These are phyloP conservation scores for Hypoxylon perforatum DNA, from an alignment of 495 filamentous ascomycete genomes.

Conservation along the genomic window DNA sequence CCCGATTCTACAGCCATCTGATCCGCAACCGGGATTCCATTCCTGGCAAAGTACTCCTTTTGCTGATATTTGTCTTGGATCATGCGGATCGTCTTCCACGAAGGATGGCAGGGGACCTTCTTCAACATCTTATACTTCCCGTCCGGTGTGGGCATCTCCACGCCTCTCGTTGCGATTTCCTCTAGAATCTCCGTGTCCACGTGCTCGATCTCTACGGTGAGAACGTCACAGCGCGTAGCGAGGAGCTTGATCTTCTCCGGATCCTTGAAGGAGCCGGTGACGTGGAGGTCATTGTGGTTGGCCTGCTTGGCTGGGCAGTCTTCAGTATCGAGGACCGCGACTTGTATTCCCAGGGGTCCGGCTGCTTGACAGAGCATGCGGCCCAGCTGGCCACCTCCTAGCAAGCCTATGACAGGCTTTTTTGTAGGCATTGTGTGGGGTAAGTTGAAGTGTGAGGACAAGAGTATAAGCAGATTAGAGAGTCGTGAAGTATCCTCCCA, in stretches of 20 bases:
- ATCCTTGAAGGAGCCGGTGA: conserved; percentile 88
- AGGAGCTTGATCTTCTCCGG: conserved; percentile 78
- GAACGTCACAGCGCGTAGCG: conserved; percentile 79
- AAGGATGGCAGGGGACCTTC: conserved; percentile 77
- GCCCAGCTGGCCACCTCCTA: conserved; percentile 77
- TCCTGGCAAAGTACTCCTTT: conserved; percentile 79
- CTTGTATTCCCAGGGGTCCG: conserved; percentile 83
- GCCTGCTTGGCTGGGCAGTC: conserved; percentile 91
- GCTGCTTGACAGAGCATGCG: conserved; percentile 96
- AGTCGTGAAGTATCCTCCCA: not conserved
- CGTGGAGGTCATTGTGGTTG: conserved; percentile 76
- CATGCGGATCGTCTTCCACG: conserved; percentile 85
- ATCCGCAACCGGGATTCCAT: conserved; percentile 76
- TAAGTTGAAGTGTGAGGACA: not conserved
- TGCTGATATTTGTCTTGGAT: conserved; percentile 98
- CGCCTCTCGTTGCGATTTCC: conserved; percentile 72
- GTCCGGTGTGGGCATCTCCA: conserved; percentile 59
- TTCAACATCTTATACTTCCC: conserved; percentile 51
- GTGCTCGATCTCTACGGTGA: conserved; percentile 99
- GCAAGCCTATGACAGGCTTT: conserved; percentile 34
- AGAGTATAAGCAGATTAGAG: not conserved
- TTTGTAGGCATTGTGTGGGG: conserved; percentile 19
- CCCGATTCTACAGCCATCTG: conserved; percentile 68
- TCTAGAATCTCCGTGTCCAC: conserved; percentile 93
- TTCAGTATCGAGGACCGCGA: conserved; percentile 82